phyloP scores from a whole-genome alignment of 441 rosid genomes.

The Mallotus japonicus region DNA sequence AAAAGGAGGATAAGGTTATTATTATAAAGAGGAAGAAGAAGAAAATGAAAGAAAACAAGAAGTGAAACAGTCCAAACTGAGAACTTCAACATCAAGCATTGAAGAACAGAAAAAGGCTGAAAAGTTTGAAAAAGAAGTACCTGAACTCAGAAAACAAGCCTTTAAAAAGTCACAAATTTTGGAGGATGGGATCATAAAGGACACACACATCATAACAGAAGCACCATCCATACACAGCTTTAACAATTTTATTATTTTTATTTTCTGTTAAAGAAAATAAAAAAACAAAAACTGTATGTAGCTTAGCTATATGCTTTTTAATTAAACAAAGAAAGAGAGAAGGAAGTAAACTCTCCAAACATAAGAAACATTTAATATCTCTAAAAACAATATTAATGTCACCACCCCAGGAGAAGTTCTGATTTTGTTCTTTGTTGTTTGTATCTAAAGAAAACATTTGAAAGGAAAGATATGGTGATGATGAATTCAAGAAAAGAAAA shows the following conservation, averaged over 20 bases:
- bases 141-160: conserved; percentile 30
- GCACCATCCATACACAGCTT: conserved; percentile 16
- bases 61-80: conserved; percentile 45
- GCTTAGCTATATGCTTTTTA: neutral
- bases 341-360: neutral
- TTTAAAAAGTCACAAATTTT: conserved; percentile 32
- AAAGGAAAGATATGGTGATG: neutral
- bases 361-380: neutral
- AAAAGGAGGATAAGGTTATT: neutral
- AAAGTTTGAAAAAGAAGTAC: conserved; percentile 35
- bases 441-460: neutral
- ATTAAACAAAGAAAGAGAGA: neutral
- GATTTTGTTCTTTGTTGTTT: no score
- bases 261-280: neutral
- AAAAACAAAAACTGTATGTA: no score
- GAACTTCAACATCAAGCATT: conserved; percentile 48
- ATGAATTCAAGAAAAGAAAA: neutral
- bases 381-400: neutral
- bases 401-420: neutral
- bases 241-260: conserved; percentile 17
- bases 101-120: conserved; percentile 38
- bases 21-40: neutral
- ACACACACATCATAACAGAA: conserved; percentile 26
- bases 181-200: conserved; percentile 29
- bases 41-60: conserved; percentile 21